Percentiles rank a stretch among this genome's conserved stretches.
These are phyloP conservation scores for Fusarium setosum DNA, from an alignment of 2,329 filamentous ascomycete genomes.

Conservation along the genomic window DNA sequence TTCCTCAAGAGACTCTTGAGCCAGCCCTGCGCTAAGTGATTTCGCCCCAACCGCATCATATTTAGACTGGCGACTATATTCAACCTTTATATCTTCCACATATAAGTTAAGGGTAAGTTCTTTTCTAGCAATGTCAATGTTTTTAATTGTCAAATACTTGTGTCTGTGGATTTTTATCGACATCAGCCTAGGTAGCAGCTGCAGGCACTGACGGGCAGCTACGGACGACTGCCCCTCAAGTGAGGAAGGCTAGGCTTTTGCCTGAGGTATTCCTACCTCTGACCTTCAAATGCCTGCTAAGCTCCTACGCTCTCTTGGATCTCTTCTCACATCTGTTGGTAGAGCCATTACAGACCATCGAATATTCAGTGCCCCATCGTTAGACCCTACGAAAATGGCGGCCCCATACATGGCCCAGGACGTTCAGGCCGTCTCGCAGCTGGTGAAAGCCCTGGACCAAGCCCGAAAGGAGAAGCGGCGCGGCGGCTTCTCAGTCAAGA, in stretches of 20 bases:
- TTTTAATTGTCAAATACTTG: not conserved
- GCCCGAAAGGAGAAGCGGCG: slow-evolving; percentile 66
- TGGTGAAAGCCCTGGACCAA: slow-evolving; percentile 73
- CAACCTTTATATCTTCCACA: not conserved
- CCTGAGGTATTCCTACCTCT: not conserved
- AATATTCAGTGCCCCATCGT: not conserved
- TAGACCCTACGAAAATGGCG: slow-evolving; percentile 38
- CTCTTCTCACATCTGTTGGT: slow-evolving; percentile 19
- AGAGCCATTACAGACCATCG: slow-evolving; percentile 1
- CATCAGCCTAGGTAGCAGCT: not conserved
- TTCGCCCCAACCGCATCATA: too few relatives aligned
- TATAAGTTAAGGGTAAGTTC: slow-evolving; percentile 10
- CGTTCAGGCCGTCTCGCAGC: slow-evolving; percentile 70
- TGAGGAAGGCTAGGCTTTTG: slow-evolving; percentile 9
- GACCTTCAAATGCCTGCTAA: slow-evolving; percentile 1
- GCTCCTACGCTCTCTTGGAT: not conserved
- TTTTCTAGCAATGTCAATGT: not conserved
- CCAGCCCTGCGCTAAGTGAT: not conserved
- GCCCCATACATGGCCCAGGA: slow-evolving; percentile 78
- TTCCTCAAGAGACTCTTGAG: not conserved
- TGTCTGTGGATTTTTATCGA: not conserved
- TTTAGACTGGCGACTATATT: not conserved
- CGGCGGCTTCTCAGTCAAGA: slow-evolving; percentile 78
- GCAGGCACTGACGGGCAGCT: not conserved
- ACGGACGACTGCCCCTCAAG: not conserved